phyloP scores from a whole-genome alignment of 441 rosid genomes.

The Brassica hybrid region DNA sequence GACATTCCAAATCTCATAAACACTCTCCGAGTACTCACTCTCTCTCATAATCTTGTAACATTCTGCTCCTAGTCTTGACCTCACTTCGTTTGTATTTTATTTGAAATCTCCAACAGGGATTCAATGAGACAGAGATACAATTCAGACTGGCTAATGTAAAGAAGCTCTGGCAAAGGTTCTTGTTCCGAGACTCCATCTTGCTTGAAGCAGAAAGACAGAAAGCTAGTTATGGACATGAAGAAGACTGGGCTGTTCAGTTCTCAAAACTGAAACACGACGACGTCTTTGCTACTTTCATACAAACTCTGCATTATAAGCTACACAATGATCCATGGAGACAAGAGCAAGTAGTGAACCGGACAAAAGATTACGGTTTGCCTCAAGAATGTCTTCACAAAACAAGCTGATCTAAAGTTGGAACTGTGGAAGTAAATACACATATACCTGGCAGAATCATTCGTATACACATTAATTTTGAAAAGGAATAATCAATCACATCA shows the following conservation, averaged over 20 bases:
- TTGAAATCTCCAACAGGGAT: conserved; percentile 48
- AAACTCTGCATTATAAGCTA: conserved; percentile 76
- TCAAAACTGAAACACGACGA: conserved; percentile 71
- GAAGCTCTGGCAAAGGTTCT: conserved; percentile 89
- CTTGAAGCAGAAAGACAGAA: conserved; percentile 92
- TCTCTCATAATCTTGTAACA: background rate
- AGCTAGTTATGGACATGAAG: conserved; percentile 48
- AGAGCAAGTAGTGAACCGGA: conserved; percentile 43
- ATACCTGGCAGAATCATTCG: conserved; percentile 29
- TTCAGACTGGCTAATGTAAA: conserved; percentile 69
- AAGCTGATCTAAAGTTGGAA: conserved; percentile 39
- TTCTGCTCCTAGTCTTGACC: conserved; percentile 1
- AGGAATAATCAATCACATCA: conserved; percentile 6
- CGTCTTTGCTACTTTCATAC: conserved; percentile 76
- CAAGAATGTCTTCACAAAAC: conserved; percentile 61
- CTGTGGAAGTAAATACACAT: conserved; percentile 22
- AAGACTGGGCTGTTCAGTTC: conserved; percentile 76
- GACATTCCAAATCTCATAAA: conserved; percentile 87
- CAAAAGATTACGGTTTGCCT: conserved; percentile 74
- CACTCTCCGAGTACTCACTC: conserved; percentile 69
- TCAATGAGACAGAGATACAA: conserved; percentile 74
- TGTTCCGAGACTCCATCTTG: conserved; percentile 77
- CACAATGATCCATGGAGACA: conserved; percentile 91
- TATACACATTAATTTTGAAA: conserved; percentile 24
- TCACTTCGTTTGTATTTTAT: conserved; percentile 8